phyloP scores from a whole-genome alignment of 345 rosid genomes.

The Gossypium australe region DNA sequence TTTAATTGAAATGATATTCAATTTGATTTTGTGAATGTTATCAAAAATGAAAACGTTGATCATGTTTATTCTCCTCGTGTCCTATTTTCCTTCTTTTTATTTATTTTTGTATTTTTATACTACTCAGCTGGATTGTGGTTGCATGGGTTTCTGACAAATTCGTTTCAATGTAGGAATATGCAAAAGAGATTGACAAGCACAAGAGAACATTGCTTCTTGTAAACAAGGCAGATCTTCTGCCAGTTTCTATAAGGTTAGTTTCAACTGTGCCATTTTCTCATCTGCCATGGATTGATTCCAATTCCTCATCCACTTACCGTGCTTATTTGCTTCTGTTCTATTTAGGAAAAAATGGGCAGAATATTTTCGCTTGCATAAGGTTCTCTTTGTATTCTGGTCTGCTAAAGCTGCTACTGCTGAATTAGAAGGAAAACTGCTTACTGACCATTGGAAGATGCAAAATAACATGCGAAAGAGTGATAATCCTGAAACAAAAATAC shows the following conservation, averaged over 20 bases:
- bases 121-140: neutral
- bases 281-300: neutral
- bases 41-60: neutral
- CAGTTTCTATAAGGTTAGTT: constrained; percentile 59
- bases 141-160: neutral
- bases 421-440: constrained; percentile 60
- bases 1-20: neutral
- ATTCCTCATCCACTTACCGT: constrained; percentile 10
- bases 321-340: constrained; percentile 9
- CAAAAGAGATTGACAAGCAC: constrained; percentile 66
- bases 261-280: neutral
- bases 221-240: constrained; percentile 92
- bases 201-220: constrained; percentile 81
- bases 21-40: neutral
- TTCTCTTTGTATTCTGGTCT: constrained; percentile 83
- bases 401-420: constrained; percentile 85
- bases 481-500: constrained; percentile 52
- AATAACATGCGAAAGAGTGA: constrained; percentile 29
- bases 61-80: neutral
- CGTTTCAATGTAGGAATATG: constrained; percentile 54
- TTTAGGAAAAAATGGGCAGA: constrained; percentile 80
- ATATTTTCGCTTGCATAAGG: constrained; percentile 48
- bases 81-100: neutral
- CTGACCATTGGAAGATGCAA: constrained; percentile 32
- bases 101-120: neutral